A percentile compares a stretch with the other conserved stretches of the same genome.
Conservation (phyloP, 768 basidiomycete genomes). For the Termitomyces sp. region DNA sequence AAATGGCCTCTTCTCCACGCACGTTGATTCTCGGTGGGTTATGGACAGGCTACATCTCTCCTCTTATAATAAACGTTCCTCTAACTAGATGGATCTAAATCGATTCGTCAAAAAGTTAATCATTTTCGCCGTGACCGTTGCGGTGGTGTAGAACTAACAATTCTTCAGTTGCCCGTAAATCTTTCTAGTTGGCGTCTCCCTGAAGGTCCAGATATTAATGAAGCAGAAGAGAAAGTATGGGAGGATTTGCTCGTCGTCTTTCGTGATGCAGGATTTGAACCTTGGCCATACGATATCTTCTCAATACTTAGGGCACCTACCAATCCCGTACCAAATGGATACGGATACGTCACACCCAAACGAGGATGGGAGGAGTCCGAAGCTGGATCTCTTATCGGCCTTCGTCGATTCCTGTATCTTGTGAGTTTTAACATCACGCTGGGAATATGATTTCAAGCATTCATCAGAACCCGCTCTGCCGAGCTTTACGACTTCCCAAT, state of each 20-base stretch:
- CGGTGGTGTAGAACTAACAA: not conserved
- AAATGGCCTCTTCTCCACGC: too few relatives aligned
- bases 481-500: not conserved
- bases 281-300: not conserved
- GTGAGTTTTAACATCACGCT: not conserved
- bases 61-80: too few relatives aligned
- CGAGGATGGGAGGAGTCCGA: too few relatives aligned
- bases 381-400: not conserved
- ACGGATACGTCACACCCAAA: not conserved
- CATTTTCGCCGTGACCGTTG: not conserved
- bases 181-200: not conserved
- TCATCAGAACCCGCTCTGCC: not conserved
- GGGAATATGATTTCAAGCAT: not conserved
- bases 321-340: not conserved
- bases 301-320: not conserved
- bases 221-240: too few relatives aligned
- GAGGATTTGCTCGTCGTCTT: too few relatives aligned
- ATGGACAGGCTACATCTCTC: too few relatives aligned
- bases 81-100: not conserved
- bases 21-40: too few relatives aligned
- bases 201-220: not conserved
- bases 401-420: not conserved
- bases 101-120: not conserved
- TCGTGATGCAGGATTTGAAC: not conserved
- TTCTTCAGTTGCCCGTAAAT: not conserved